Evolutionary conservation across 495 filamentous ascomycete species (phyloP).

Genomic region (Penicillium daleae): DNA sequence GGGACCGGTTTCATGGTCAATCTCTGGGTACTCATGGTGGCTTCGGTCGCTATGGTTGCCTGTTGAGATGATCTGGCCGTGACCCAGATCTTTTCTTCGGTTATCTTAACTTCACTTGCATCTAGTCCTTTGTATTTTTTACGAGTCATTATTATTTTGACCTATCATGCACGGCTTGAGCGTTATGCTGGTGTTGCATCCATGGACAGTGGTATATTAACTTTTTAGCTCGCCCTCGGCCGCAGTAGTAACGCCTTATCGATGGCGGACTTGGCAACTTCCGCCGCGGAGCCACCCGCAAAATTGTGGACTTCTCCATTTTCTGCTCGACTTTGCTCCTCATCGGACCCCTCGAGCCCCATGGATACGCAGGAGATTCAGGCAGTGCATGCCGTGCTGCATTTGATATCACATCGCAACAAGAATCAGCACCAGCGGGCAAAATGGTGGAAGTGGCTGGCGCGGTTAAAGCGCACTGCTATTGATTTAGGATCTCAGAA

Average conservation of each 20-base stretch:
- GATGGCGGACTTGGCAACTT: neutral
- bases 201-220: neutral
- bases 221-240: neutral
- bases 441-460: constrained; percentile 75
- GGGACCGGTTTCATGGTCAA: neutral
- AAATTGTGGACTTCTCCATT: neutral
- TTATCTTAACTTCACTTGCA: too few species aligned
- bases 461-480: constrained; percentile 65
- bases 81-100: neutral
- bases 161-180: neutral
- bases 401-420: constrained; percentile 74
- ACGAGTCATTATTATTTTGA: neutral
- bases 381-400: constrained; percentile 50
- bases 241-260: too few species aligned
- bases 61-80: constrained; percentile 1
- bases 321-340: neutral
- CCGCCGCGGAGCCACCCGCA: neutral
- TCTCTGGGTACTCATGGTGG: neutral
- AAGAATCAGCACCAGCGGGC: constrained; percentile 76
- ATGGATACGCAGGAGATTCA: constrained; percentile 40
- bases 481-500: constrained; percentile 52
- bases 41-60: neutral
- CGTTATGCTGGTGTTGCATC: neutral
- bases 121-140: neutral
- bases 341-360: neutral